These are phyloP conservation scores for Pulveroboletus sp. DNA, from an alignment of 768 basidiomycete genomes.

Conservation along the genomic window DNA sequence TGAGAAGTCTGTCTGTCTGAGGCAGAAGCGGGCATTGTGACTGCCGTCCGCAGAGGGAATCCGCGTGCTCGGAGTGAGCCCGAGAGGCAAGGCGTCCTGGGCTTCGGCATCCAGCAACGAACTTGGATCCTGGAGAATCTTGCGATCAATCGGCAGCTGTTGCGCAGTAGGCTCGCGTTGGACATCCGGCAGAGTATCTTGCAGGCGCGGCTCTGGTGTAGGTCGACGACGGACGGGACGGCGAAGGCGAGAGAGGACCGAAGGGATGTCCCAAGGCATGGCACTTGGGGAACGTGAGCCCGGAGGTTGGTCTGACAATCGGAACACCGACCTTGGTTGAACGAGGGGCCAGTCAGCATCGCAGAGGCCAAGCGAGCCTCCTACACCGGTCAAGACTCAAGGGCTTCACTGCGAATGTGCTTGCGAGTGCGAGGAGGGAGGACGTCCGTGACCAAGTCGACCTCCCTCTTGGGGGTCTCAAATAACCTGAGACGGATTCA, in stretches of 20 bases:
- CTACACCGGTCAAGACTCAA: background rate
- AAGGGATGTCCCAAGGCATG: slow-evolving; percentile 26
- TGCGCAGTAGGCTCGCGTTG: background rate
- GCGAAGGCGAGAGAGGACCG: slow-evolving; percentile 32
- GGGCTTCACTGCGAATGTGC: background rate
- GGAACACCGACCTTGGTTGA: slow-evolving; percentile 1
- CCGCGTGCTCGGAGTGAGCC: slow-evolving; percentile 29
- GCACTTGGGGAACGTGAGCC: background rate
- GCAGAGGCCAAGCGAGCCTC: slow-evolving; percentile 3
- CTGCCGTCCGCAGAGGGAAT: slow-evolving; percentile 11
- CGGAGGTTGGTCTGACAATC: background rate
- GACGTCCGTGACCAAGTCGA: slow-evolving; percentile 4
- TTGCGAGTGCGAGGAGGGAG: background rate
- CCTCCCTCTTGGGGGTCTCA: slow-evolving; percentile 26
- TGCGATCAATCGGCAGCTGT: slow-evolving; percentile 19
- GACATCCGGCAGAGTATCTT: background rate
- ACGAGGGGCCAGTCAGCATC: slow-evolving; percentile 4
- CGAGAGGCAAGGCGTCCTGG: slow-evolving; percentile 9
- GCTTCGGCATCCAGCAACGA: slow-evolving; percentile 21
- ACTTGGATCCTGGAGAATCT: slow-evolving; percentile 29
- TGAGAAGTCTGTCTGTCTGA: slow-evolving; percentile 1
- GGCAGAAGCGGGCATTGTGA: background rate
- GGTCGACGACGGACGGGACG: slow-evolving; percentile 21
- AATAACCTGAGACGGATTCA: background rate
- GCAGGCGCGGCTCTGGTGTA: slow-evolving; percentile 12